A percentile compares a stretch with the other conserved stretches of the same genome.
phyloP scores from a whole-genome alignment of 352 stramenopile genomes.

The Pythium insidiosum region DNA sequence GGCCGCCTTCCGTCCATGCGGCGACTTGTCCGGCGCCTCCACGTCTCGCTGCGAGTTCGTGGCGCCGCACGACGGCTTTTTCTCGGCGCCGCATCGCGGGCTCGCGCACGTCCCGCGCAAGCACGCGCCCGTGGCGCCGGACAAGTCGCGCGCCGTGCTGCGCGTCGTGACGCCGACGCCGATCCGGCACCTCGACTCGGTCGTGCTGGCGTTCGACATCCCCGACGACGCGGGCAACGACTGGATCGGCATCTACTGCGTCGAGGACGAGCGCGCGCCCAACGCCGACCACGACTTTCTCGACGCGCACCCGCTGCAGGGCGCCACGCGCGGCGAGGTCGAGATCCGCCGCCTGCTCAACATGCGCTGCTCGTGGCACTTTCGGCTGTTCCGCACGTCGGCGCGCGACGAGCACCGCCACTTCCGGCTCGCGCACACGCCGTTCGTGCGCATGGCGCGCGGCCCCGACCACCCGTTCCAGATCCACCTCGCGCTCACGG shows the following conservation, averaged over 20 bases:
- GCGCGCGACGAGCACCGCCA: not conserved
- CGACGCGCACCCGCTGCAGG: conserved; percentile 1
- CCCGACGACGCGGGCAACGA: not conserved
- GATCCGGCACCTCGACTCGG: not conserved
- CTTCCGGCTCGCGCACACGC: conserved; percentile 2
- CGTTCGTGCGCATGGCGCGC: conserved; percentile 7
- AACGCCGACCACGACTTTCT: conserved; percentile 6
- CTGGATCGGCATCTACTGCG: conserved; percentile 10
- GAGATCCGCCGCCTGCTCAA: not conserved
- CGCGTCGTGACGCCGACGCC: not conserved
- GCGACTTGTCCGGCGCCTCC: too few species aligned
- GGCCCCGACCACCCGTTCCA: conserved; percentile 15
- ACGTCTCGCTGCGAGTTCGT: too few species aligned
- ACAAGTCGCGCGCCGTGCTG: not conserved
- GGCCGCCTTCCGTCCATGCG: too few species aligned
- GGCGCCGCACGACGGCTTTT: too few species aligned
- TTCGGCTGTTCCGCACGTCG: conserved; percentile 8
- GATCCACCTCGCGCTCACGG: conserved; percentile 14
- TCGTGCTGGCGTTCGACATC: not conserved
- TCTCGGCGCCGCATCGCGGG: too few species aligned
- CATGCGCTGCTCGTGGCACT: conserved; percentile 5
- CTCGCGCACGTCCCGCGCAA: too few species aligned
- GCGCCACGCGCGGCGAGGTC: not conserved
- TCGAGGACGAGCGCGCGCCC: not conserved
- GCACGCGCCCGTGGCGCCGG: too few species aligned